Evolutionary conservation across 352 stramenopile species (phyloP).

Genomic region (Globisporangium irregulare): DNA sequence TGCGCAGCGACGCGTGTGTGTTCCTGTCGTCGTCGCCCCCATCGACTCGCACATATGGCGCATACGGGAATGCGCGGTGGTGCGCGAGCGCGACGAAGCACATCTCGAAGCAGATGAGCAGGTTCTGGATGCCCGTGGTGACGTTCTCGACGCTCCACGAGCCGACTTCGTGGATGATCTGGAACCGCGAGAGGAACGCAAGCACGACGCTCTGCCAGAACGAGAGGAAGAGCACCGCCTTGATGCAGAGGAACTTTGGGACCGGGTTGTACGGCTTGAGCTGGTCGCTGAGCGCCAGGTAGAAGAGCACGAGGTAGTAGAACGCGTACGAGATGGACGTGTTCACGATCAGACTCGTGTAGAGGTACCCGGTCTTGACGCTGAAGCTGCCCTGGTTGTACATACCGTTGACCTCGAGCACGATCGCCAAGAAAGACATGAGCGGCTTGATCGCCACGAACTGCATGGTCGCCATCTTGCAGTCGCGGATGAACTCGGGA

Average conservation of each 20-base stretch:
- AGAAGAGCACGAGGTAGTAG: conserved; percentile 97
- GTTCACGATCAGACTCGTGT: conserved; percentile 94
- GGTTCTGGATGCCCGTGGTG: conserved; percentile 96
- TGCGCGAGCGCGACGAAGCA: conserved; percentile 95
- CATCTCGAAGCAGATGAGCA: conserved; percentile 99
- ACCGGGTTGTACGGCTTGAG: conserved; percentile 94
- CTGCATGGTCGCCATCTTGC: conserved; percentile 94
- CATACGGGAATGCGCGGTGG: conserved; percentile 94
- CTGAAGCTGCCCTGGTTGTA: conserved; percentile 89
- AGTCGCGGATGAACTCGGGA: conserved; percentile 89
- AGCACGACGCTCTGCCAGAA: conserved; percentile 98
- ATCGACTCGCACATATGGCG: conserved; percentile 63
- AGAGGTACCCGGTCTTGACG: conserved; percentile 84
- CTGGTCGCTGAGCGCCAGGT: conserved; percentile 89
- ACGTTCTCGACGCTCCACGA: conserved; percentile 95
- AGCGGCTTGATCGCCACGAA: conserved; percentile 95
- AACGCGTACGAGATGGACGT: conserved; percentile 96
- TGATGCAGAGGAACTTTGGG: conserved; percentile 98
- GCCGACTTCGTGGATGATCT: conserved; percentile 90
- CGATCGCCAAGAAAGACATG: conserved; percentile 86
- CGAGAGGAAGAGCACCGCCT: conserved; percentile 98
- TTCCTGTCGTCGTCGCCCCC: conserved; percentile 4
- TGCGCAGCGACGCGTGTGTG: conserved; percentile 38
- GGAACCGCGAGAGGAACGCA: conserved; percentile 85
- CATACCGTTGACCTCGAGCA: conserved; percentile 73